These are phyloP conservation scores for Mrakiaceae sp. DNA, from an alignment of 1,284 basidiomycete species.

Conservation along the genomic window DNA sequence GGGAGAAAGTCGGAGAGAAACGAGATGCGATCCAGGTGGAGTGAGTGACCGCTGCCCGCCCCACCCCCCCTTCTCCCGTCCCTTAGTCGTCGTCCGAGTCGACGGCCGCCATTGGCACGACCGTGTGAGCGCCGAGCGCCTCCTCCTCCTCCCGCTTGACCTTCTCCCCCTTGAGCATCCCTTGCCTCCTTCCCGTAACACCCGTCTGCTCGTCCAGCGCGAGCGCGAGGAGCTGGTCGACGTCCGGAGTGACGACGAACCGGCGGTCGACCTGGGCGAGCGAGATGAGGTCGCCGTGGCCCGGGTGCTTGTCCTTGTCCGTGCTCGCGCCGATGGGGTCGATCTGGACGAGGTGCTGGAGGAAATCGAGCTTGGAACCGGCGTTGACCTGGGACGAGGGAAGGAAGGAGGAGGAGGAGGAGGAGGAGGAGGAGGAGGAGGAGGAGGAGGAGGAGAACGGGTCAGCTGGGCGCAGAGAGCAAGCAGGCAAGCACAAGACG, in stretches of 20 bases:
- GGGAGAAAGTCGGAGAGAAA: no score
- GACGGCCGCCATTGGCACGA: no score
- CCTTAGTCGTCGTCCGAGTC: no score
- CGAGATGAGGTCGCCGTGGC: no score
- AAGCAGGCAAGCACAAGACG: not conserved
- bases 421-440: not conserved
- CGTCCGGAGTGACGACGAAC: constrained; percentile 74
- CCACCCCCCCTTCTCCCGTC: no score
- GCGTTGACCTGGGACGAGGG: constrained; percentile 51
- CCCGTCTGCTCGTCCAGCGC: not conserved
- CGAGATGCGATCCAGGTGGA: no score
- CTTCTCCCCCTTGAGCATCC: no score
- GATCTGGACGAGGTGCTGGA: constrained; percentile 73
- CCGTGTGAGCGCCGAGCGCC: no score
- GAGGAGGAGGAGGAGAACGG: not conserved
- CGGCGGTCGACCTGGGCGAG: constrained; percentile 69
- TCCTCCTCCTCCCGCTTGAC: no score
- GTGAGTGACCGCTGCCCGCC: no score
- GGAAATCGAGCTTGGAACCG: constrained; percentile 74
- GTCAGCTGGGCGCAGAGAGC: not conserved
- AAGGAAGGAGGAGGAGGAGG: constrained; percentile 5
- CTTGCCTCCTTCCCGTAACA: no score
- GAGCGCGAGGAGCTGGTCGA: constrained; percentile 40
- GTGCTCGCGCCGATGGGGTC: constrained; percentile 51
- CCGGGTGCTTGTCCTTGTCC: no score